Base-by-base conservation (phyloP, 129 eudicot genomes). In the Lactuca saligna region DNA sequence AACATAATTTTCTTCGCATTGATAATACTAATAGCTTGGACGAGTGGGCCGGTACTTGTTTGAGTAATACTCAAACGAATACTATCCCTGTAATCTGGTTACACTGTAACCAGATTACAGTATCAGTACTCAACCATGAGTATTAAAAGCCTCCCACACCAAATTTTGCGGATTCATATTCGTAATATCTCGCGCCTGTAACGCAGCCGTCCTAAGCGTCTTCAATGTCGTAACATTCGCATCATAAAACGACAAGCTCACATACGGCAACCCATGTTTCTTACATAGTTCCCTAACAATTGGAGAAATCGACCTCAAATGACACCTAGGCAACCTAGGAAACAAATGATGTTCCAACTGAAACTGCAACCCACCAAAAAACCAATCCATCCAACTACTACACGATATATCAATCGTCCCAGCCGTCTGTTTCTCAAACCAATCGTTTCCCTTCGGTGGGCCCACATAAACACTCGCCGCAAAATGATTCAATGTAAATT, bases 271-370 rank as follows among this genome's bases (percentile, higher is more conserved):
- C 57, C 82, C 80, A 63, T 93, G 98, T 75, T 93, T 93, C 86
- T 89, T 93, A 82, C 98, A 93, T 7, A 82, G 77, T 0, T 86
- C 92, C 68, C 63, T 72, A 46, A 89, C 91, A 20, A 86, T 16
- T 0, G 98, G 98, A 39, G 98, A 83, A 13, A 93, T 70, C 13
- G 74, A 86, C 84, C 98, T 89, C 78, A 93, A 72, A 7, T 93
- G 95, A 76, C 86, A 76, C 71, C 98, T 70, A 13, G 97, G 98
- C 80, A 93, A 59, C 79, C 98, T 81, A 1, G 98, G 98, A 41
- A 92, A 92, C 85, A 92, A 75, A 75, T 92, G 98, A 65, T 92
- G 98, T 49, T 92, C 98, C 0, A 93, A 85, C 68, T 93, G 98
- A 50, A 93, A 93, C 67, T 93, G 98, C 51, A 93, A 54, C 9